These are phyloP conservation scores for Jackrogersella multiformis DNA, from an alignment of 495 filamentous ascomycete species.

Conservation along the genomic window DNA sequence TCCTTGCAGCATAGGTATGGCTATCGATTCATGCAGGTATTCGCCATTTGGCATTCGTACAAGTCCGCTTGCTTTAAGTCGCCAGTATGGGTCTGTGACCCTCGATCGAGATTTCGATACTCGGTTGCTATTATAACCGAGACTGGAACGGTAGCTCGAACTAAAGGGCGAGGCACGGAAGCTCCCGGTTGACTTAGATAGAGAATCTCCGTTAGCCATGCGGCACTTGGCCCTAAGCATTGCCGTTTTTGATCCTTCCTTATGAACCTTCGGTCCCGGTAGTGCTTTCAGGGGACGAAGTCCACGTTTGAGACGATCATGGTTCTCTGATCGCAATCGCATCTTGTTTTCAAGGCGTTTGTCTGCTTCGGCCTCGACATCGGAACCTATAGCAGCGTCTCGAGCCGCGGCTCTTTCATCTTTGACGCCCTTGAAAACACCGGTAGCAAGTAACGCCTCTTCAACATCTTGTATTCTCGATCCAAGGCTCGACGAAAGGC, in stretches of 20 bases:
- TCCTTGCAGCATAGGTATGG: slow-evolving; percentile 42
- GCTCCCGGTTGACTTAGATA: slow-evolving; percentile 44
- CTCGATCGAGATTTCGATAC: slow-evolving; percentile 41
- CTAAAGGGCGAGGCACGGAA: slow-evolving; percentile 44
- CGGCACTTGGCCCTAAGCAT: slow-evolving; percentile 34
- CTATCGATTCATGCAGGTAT: slow-evolving; percentile 55
- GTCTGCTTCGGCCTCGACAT: slow-evolving; percentile 2
- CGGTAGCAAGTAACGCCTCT: slow-evolving; percentile 55
- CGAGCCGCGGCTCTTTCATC: slow-evolving; percentile 49
- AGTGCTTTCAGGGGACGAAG: slow-evolving; percentile 37
- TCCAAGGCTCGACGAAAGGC: slow-evolving; percentile 1
- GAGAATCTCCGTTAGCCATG: slow-evolving; percentile 25
- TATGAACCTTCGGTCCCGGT: slow-evolving; percentile 30
- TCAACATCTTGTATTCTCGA: slow-evolving; percentile 42
- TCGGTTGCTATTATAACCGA: slow-evolving; percentile 36
- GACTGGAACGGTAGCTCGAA: slow-evolving; percentile 47
- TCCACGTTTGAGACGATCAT: slow-evolving; percentile 35
- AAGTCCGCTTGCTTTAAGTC: slow-evolving; percentile 52
- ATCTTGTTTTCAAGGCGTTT: slow-evolving; percentile 19
- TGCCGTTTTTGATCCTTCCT: slow-evolving; percentile 43
- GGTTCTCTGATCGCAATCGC: slow-evolving; percentile 39
- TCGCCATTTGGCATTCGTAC: slow-evolving; percentile 55
- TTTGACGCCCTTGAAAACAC: slow-evolving; percentile 51
- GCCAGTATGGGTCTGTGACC: slow-evolving; percentile 51
- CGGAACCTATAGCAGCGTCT: slow-evolving; percentile 36